phyloP scores from a whole-genome alignment of 129 eudicot species.

The Saussurea involucrata region DNA sequence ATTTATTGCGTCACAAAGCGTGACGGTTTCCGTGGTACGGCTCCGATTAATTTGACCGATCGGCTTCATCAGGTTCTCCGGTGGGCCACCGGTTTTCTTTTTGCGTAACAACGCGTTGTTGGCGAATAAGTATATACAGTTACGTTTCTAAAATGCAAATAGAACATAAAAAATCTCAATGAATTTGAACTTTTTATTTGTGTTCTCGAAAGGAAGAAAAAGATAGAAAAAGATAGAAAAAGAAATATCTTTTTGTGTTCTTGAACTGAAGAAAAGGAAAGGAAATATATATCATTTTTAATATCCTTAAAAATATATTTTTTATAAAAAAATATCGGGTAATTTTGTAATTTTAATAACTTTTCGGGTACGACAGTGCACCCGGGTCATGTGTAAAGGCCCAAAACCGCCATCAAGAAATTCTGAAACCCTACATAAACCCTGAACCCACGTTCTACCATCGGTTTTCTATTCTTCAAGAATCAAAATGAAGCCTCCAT shows the following conservation, averaged over 20 bases:
- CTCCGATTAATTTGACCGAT: conserved; percentile 81
- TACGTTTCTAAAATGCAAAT: no score
- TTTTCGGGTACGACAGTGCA: background rate
- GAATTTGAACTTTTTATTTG: no score
- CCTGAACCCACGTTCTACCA: conserved; percentile 34
- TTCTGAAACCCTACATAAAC: conserved; percentile 86
- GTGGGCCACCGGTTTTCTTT: conserved; percentile 89
- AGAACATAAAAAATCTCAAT: no score
- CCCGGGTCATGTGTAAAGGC: background rate
- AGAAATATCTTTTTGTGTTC: no score
- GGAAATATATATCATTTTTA: no score
- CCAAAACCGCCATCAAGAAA: conserved; percentile 9
- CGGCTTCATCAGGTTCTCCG: conserved; percentile 85
- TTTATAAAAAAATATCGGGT: background rate
- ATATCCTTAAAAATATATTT: no score
- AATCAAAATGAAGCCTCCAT: conserved; percentile 15
- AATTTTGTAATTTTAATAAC: no score
- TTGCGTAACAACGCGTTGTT: conserved; percentile 78
- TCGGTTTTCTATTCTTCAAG: background rate
- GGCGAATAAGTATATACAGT: no score
- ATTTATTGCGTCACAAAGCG: conserved; percentile 64
- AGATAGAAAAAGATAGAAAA: no score
- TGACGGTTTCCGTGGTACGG: conserved; percentile 86
- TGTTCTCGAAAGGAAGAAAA: no score
- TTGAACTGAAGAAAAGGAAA: no score